phyloP scores from a whole-genome alignment of 306 rosid species.

The Lathyrus aphaca region DNA sequence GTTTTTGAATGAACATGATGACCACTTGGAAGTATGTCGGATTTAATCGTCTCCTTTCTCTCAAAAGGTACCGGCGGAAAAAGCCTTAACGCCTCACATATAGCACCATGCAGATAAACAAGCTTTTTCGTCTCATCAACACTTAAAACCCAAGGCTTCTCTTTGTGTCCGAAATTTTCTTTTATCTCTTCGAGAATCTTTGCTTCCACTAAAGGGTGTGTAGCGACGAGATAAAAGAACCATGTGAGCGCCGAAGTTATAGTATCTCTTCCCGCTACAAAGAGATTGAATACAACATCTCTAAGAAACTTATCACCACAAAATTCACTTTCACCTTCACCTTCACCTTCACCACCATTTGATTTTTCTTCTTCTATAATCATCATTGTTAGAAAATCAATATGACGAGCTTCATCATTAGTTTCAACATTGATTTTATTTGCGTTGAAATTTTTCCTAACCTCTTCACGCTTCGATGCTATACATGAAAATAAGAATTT shows the following conservation, averaged over 20 bases:
- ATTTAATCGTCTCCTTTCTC: conserved; percentile 32
- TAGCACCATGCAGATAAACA: conserved; percentile 57
- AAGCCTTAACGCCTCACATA: conserved; percentile 55
- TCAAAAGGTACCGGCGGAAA: conserved; percentile 54
- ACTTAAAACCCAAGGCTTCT: conserved; percentile 14
- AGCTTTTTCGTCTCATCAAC: conserved; percentile 39
- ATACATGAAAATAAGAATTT: conserved; percentile 40
- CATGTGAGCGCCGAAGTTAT: conserved; percentile 35
- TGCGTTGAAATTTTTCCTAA: not conserved
- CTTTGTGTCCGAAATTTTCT: not conserved
- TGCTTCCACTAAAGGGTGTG: conserved; percentile 44
- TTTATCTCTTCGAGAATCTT: conserved; percentile 53
- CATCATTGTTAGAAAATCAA: conserved; percentile 45
- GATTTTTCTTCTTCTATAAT: conserved; percentile 13
- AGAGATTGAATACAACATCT: conserved; percentile 25
- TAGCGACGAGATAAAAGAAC: conserved; percentile 40
- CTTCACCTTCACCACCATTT: not conserved
- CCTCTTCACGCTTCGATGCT: conserved; percentile 38
- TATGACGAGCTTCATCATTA: not conserved
- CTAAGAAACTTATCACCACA: conserved; percentile 35
- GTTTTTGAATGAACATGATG: conserved; percentile 31
- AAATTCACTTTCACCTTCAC: not conserved
- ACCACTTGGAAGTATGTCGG: conserved; percentile 61
- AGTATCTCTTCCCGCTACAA: conserved; percentile 28
- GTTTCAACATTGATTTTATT: not conserved